A percentile compares a stretch with the other conserved stretches of the same genome.
Conservation (phyloP, 228 moss, liverwort and hornwort genomes). For the Sphagnum fallax region DNA sequence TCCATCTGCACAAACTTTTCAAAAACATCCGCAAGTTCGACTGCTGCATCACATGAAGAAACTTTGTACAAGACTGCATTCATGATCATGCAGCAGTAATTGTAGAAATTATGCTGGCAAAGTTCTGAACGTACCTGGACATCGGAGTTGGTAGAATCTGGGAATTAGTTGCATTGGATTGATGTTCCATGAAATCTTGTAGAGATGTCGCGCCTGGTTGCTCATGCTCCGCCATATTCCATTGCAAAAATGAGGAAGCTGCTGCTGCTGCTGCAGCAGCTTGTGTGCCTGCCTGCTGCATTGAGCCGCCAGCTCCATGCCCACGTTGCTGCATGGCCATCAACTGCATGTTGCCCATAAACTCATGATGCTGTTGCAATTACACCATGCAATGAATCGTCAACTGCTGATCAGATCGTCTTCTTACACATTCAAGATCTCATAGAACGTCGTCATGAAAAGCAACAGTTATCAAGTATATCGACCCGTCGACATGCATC, state of each 20-base stretch:
- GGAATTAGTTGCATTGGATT: background rate
- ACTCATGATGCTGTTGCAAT: constrained; percentile 41
- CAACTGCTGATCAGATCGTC: background rate
- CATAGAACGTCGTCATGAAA: background rate
- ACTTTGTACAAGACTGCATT: background rate
- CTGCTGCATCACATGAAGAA: background rate
- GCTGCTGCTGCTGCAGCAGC: background rate
- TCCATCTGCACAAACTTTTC: background rate
- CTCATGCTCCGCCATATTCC: background rate
- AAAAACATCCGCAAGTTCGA: background rate
- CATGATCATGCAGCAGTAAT: background rate
- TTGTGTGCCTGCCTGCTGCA: background rate
- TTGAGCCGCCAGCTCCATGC: background rate
- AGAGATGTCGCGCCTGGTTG: background rate
- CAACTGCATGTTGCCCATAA: constrained; percentile 26
- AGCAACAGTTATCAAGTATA: background rate
- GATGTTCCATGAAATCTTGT: background rate
- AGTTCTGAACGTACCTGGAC: background rate
- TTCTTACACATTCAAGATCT: too few relatives aligned
- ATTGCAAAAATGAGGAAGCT: background rate
- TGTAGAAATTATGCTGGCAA: background rate
- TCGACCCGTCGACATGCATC: background rate
- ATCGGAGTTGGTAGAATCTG: background rate
- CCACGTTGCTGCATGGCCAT: background rate
- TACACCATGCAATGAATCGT: constrained; percentile 7